Evolutionary conservation across 768 basidiomycete species (phyloP).

Genomic region (Lentinula boryana): DNA sequence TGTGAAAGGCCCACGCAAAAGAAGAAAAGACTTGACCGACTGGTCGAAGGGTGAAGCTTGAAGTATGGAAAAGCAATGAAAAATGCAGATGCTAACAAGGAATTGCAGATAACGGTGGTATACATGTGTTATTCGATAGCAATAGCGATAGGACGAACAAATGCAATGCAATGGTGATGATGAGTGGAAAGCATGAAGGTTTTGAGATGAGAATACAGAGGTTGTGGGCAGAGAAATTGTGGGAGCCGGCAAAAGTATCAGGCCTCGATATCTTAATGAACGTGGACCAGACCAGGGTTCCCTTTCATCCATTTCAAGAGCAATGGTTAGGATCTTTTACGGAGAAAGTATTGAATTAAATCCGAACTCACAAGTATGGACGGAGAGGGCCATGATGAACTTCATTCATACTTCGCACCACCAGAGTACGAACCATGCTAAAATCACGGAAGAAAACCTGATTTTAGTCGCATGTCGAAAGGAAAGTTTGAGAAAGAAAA

Average conservation of each 20-base stretch:
- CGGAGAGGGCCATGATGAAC: background rate
- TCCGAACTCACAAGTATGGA: background rate
- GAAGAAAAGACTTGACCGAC: background rate
- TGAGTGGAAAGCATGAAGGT: background rate
- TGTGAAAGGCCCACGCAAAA: background rate
- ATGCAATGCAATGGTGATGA: background rate
- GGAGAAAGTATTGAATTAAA: background rate
- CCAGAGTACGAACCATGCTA: background rate
- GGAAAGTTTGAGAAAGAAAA: background rate
- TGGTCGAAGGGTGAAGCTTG: background rate
- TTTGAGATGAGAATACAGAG: background rate
- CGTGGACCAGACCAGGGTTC: background rate
- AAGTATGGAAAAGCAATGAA: background rate
- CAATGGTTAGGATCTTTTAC: background rate
- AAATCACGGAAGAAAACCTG: background rate
- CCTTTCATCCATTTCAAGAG: background rate
- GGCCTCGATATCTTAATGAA: background rate
- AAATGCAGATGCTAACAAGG: background rate
- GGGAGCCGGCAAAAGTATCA: background rate
- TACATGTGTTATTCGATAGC: slow-evolving; percentile 1
- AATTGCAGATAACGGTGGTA: background rate
- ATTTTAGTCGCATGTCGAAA: background rate
- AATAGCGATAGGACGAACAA: background rate
- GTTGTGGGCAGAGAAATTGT: background rate
- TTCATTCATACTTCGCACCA: background rate